phyloP scores from a whole-genome alignment of 805 yeast genomes.

The Candida peoriensis region DNA sequence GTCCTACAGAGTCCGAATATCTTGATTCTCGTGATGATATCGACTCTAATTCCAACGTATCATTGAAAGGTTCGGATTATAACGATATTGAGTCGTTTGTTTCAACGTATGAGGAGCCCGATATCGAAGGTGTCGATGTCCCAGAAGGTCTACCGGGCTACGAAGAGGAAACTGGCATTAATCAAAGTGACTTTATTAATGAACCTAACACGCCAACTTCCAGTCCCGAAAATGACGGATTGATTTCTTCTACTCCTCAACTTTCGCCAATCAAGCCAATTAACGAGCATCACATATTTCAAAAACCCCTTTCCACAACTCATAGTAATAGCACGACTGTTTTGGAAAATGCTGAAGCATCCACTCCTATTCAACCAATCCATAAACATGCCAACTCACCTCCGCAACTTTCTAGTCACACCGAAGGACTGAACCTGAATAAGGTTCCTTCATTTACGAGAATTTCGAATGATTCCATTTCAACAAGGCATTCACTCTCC shows the following conservation, averaged over 20 bases:
- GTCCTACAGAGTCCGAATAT: background rate
- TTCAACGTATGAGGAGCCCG: slow-evolving; percentile 21
- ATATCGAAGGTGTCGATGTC: slow-evolving; percentile 7
- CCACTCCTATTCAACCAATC: background rate
- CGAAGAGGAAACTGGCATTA: slow-evolving; percentile 2
- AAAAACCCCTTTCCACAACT: too few species aligned
- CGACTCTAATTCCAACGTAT: background rate
- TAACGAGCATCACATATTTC: slow-evolving; percentile 8
- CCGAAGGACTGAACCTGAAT: slow-evolving; percentile 17
- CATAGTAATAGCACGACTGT: background rate
- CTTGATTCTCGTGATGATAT: background rate
- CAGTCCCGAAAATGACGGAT: slow-evolving; percentile 11
- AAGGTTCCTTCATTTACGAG: slow-evolving; percentile 19
- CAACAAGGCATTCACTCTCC: slow-evolving; percentile 1
- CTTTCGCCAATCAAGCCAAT: slow-evolving; percentile 24
- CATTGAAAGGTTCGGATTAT: background rate
- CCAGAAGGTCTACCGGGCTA: slow-evolving; percentile 1
- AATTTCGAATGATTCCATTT: slow-evolving; percentile 16
- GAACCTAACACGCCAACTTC: slow-evolving; percentile 25
- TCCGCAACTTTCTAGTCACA: too few species aligned
- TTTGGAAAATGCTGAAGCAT: background rate
- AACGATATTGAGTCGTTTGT: slow-evolving; percentile 27
- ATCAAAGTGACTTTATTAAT: slow-evolving; percentile 10
- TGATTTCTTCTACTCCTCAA: slow-evolving; percentile 24
- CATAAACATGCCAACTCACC: too few species aligned